phyloP scores from a whole-genome alignment of 225 moss, liverwort and hornwort species.

The Bryoerythrophyllum caledonicum region DNA sequence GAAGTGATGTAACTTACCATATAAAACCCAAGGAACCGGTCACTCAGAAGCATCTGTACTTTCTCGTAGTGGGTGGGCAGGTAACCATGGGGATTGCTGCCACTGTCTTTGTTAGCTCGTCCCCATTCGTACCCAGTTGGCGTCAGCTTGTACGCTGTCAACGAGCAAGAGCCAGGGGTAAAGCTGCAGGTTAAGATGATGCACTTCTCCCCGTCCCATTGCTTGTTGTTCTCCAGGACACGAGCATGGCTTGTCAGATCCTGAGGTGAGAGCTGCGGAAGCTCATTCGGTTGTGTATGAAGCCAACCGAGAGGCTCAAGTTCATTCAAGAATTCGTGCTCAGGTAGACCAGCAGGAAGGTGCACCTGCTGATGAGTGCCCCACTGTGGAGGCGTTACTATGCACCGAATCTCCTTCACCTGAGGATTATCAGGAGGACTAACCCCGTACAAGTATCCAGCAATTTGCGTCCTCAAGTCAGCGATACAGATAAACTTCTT shows the following conservation, averaged over 20 bases:
- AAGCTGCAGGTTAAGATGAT: conserved; percentile 99
- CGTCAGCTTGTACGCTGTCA: conserved; percentile 97
- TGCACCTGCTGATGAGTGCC: conserved; percentile 99
- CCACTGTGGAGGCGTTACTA: conserved; percentile 98
- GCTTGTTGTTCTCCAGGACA: conserved; percentile 98
- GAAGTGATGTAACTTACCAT: conserved; percentile 64
- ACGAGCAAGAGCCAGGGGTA: conserved; percentile 98
- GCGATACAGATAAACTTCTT: conserved; percentile 99
- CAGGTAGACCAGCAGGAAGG: conserved; percentile 89
- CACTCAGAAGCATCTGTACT: conserved; percentile 99
- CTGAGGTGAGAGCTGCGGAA: conserved; percentile 95
- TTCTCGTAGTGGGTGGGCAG: conserved; percentile 98
- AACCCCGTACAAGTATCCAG: conserved; percentile 97
- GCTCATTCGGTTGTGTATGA: conserved; percentile 98
- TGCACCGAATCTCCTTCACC: conserved; percentile 99
- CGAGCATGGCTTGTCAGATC: conserved; percentile 97
- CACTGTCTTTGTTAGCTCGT: conserved; percentile 97
- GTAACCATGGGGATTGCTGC: conserved; percentile 98
- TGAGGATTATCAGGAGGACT: conserved; percentile 99
- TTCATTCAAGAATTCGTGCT: conserved; percentile 94
- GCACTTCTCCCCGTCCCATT: conserved; percentile 99
- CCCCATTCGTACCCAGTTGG: conserved; percentile 99
- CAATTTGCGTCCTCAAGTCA: conserved; percentile 94
- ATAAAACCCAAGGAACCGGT: conserved; percentile 97
- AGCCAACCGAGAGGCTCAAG: conserved; percentile 99